Percentiles rank a stretch among this genome's conserved stretches.
Conservation (phyloP, 768 basidiomycete species). For the Rhizopogon salebrosus region DNA sequence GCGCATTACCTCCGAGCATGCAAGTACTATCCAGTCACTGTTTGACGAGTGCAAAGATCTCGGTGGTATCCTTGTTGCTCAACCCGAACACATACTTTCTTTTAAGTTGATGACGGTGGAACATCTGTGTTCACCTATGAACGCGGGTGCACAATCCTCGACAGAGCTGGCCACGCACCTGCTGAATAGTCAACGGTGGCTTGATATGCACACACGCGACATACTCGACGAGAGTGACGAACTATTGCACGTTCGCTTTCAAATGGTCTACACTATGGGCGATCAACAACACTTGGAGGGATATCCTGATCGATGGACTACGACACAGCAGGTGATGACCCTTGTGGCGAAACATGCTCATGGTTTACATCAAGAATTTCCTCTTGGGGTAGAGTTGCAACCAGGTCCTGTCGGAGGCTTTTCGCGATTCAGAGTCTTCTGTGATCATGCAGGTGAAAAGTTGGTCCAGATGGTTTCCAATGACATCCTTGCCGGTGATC, state of each 20-base stretch:
- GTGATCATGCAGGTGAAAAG: not conserved
- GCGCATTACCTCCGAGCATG: conserved; percentile 16
- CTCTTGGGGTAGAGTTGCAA: conserved; percentile 5
- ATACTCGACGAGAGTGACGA: conserved; percentile 31
- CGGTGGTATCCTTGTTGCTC: conserved; percentile 38
- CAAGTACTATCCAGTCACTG: conserved; percentile 1
- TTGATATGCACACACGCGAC: conserved; percentile 20
- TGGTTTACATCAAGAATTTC: not conserved
- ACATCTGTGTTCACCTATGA: conserved; percentile 5
- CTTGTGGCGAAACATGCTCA: conserved; percentile 11
- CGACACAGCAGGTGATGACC: conserved; percentile 32
- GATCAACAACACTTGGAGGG: conserved; percentile 31
- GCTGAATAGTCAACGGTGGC: conserved; percentile 16
- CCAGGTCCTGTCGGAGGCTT: not conserved
- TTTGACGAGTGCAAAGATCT: conserved; percentile 26
- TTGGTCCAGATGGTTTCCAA: not conserved
- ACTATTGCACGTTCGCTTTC: conserved; percentile 36
- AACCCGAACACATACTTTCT: conserved; percentile 50
- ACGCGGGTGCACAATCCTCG: not conserved
- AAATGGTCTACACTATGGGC: conserved; percentile 41
- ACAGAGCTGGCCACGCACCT: conserved; percentile 12
- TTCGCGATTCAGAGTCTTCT: conserved; percentile 4
- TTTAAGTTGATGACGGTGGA: conserved; percentile 38
- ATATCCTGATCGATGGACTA: conserved; percentile 38
- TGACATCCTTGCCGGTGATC: conserved; percentile 14